Percentiles rank a stretch among this genome's conserved stretches.
These are phyloP conservation scores for Microglena sp. DNA, from an alignment of 139 green algal species.

Conservation along the genomic window DNA sequence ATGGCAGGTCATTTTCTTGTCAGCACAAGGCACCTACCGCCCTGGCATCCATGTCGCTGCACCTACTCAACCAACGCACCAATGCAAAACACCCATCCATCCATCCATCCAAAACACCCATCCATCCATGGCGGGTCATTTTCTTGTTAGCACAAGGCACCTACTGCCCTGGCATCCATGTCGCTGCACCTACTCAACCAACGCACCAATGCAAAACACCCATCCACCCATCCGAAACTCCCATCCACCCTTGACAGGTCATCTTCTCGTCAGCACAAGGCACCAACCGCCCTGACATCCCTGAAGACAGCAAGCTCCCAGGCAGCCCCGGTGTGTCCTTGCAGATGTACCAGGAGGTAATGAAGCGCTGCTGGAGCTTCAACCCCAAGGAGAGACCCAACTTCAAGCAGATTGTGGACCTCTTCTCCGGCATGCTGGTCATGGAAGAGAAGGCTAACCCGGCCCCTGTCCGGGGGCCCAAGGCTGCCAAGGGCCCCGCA, in stretches of 20 bases:
- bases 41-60: too few relatives aligned
- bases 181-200: not conserved
- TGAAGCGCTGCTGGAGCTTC: conserved; percentile 59
- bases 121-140: not conserved
- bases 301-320: conserved; percentile 30
- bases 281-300: conserved; percentile 49
- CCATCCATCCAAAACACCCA: not conserved
- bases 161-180: not conserved
- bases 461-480: too few relatives aligned
- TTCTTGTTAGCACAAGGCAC: not conserved
- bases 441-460: too few relatives aligned
- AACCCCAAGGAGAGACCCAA: conserved; percentile 28
- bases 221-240: not conserved
- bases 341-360: conserved; percentile 37
- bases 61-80: not conserved
- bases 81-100: not conserved
- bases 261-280: conserved; percentile 52
- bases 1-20: too few relatives aligned
- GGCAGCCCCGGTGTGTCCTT: conserved; percentile 28
- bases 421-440: too few relatives aligned
- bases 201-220: not conserved
- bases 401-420: conserved; percentile 55
- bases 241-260: conserved; percentile 29
- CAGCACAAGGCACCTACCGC: too few relatives aligned
- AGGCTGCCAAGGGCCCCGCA: too few relatives aligned